phyloP scores from a whole-genome alignment of 305 asterid genomes.

The Solanum chacoense region DNA sequence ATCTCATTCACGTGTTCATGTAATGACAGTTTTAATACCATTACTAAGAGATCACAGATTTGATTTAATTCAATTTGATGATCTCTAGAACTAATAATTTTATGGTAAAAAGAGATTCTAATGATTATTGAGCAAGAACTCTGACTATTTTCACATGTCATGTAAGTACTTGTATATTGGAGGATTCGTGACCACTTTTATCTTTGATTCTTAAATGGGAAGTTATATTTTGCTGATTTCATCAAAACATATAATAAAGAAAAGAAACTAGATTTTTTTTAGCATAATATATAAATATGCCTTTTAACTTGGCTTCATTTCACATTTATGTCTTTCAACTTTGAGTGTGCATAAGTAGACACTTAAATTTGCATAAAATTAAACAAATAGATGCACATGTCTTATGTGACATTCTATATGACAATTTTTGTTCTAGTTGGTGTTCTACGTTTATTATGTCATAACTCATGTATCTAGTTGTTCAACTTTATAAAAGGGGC shows the following conservation, averaged over 20 bases:
- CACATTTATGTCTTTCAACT: rapidly evolving
- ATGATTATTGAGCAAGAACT: neutral
- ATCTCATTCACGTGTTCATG: neutral
- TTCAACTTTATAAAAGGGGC: too few species aligned
- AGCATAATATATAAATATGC: neutral
- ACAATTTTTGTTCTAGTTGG: neutral
- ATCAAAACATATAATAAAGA: neutral
- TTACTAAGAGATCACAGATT: neutral
- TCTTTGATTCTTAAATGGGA: neutral
- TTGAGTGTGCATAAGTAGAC: neutral
- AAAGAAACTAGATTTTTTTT: neutral
- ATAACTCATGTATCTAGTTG: neutral
- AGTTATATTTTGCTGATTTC: neutral
- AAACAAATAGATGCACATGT: neutral
- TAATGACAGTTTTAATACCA: neutral
- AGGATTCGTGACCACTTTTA: neutral
- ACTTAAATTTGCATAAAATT: too few species aligned
- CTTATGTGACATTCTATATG: neutral
- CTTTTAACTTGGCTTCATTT: too few species aligned
- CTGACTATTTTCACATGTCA: neutral
- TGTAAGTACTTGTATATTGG: neutral
- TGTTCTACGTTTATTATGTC: neutral
- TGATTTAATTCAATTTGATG: neutral
- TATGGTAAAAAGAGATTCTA: neutral
- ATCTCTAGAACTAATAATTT: neutral